phyloP scores from a whole-genome alignment of 192 early-diverging fungal species.

The Dispira simplex region DNA sequence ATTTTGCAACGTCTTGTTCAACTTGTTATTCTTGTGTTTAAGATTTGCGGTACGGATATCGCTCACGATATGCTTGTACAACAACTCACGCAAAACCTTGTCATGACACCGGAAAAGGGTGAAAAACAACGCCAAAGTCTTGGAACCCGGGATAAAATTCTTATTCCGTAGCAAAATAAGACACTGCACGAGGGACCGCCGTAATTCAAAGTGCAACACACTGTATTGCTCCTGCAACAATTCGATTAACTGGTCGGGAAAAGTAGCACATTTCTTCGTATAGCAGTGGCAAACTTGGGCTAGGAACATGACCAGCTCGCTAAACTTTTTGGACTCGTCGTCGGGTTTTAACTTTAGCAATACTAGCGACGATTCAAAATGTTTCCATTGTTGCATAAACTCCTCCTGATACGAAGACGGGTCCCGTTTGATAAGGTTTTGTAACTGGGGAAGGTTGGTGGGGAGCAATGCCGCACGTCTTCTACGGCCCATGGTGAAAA shows the following conservation, averaged over 20 bases:
- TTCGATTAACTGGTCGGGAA: slow-evolving; percentile 73
- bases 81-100: slow-evolving; percentile 72
- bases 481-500: slow-evolving; percentile 35
- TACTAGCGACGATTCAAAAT: slow-evolving; percentile 73
- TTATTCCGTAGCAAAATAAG: slow-evolving; percentile 80
- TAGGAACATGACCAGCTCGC: slow-evolving; percentile 81
- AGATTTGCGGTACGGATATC: slow-evolving; percentile 91
- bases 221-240: slow-evolving; percentile 68
- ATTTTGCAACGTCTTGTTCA: slow-evolving; percentile 94
- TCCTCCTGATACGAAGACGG: slow-evolving; percentile 84
- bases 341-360: slow-evolving; percentile 85
- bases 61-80: slow-evolving; percentile 88
- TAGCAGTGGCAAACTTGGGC: slow-evolving; percentile 81
- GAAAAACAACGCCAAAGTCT: slow-evolving; percentile 84
- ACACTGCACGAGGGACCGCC: slow-evolving; percentile 79
- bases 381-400: slow-evolving; percentile 84
- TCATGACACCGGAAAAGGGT: slow-evolving; percentile 90
- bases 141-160: slow-evolving; percentile 49
- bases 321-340: slow-evolving; percentile 63
- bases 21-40: slow-evolving; percentile 89
- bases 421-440: slow-evolving; percentile 96
- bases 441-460: slow-evolving; percentile 88
- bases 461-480: slow-evolving; percentile 42
- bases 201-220: slow-evolving; percentile 66
- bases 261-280: slow-evolving; percentile 57